A percentile compares a stretch with the other conserved stretches of the same genome.
These are phyloP conservation scores for Trichoderma cornu-damae DNA, from an alignment of 2,329 filamentous ascomycete genomes.

Conservation along the genomic window DNA sequence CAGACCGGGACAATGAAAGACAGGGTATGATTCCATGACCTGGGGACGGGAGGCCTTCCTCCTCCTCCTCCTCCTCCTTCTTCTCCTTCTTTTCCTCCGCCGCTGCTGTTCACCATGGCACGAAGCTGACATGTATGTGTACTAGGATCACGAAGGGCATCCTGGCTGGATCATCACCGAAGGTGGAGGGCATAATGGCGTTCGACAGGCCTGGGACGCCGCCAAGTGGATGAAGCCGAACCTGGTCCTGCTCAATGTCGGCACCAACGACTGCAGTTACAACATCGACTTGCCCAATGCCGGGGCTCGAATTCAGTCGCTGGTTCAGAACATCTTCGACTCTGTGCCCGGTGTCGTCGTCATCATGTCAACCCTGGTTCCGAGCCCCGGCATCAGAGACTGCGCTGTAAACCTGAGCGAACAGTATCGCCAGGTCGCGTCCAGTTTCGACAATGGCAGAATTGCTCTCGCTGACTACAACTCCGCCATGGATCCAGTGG, in stretches of 20 bases:
- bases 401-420: background rate
- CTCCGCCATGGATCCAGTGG: background rate
- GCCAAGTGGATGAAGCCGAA: slow-evolving; percentile 1
- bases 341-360: background rate
- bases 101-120: background rate
- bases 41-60: background rate
- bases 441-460: background rate
- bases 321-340: background rate
- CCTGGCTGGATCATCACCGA: background rate
- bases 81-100: background rate
- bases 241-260: background rate
- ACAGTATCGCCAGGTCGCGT: background rate
- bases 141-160: background rate
- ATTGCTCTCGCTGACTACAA: background rate
- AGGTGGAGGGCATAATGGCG: background rate
- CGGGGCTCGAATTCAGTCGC: background rate
- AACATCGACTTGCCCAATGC: background rate
- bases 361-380: background rate
- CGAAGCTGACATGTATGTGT: background rate
- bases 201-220: background rate
- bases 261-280: background rate
- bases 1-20: too few species aligned
- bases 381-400: background rate
- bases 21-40: background rate
- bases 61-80: too few species aligned